Base-by-base conservation (phyloP, 805 yeast species). In the Yamadazyma takamatsuzukensis region DNA sequence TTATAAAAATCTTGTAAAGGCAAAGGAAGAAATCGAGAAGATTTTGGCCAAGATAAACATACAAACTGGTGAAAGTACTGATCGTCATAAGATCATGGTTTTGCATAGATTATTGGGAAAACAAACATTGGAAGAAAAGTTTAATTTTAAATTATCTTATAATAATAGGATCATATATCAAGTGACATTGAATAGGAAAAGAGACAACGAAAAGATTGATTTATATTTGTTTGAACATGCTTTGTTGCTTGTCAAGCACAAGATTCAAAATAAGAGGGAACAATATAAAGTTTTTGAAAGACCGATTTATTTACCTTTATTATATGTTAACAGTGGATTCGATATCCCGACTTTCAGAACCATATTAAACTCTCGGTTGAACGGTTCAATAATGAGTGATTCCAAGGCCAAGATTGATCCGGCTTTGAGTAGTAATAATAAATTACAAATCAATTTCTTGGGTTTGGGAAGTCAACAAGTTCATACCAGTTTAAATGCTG, bases 41-140 rank as follows among this genome's bases (percentile, higher is more conserved):
- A 77, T 88, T 40, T 73, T 93, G 60, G 79, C 72, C 18, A 75
- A 83, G 52, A 83, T 86, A 43, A 87, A 93, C 55, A 72, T 76
- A 30, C 97, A 89, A 47, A 80, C 94, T 25, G 98, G 98, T 61
- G 89, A 83, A 46, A 86, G 95, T 18, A 88, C 93, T 23, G 96
- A 90, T 65, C 73, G 96, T 43, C 87, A 88, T 61, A 86, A 89
- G 44, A 73, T 93, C 40, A 83, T 88, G 66, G 80, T 88, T 30
- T 70, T 93, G 53, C 71, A 66, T 39, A 41, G 70, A 33, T 54
- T 64, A 19, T 51, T 67, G 27, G 72, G 72, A 7, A 84, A 85
- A 49, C 96, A 86, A 56, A 80, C 86, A 33, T 71, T 93, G 39
- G 80, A 87, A 18, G 96, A 89, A 48, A 76, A 81, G 49, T 89